Percentiles rank a stretch among this genome's conserved stretches.
These are phyloP conservation scores for Stagonosporopsis vannaccii DNA, from an alignment of 2,329 filamentous ascomycete species.

Conservation along the genomic window DNA sequence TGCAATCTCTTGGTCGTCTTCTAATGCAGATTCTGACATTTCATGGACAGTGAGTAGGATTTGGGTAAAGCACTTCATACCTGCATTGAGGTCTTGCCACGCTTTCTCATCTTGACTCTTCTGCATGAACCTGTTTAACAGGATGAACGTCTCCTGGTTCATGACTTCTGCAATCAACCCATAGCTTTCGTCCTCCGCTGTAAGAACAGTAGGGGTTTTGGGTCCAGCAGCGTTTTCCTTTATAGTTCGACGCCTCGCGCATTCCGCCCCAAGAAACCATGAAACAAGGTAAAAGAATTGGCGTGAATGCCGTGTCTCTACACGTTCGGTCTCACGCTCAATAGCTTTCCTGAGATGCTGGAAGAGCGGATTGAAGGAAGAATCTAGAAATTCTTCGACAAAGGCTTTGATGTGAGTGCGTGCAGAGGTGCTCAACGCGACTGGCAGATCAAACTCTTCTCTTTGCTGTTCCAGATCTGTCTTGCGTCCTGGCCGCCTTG, in stretches of 20 bases:
- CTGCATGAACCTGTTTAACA: conserved; percentile 83
- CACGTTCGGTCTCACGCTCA: conserved; percentile 84
- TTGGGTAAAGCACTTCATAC: conserved; percentile 94
- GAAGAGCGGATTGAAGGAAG: conserved; percentile 90
- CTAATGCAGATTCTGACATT: conserved; percentile 82
- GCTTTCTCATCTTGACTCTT: conserved; percentile 80
- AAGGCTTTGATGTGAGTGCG: conserved; percentile 80
- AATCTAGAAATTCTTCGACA: conserved; percentile 92
- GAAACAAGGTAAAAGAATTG: conserved; percentile 93
- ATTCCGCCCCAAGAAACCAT: conserved; percentile 92
- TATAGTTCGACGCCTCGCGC: conserved; percentile 67
- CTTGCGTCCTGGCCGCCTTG: conserved; percentile 61
- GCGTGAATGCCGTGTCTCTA: conserved; percentile 76
- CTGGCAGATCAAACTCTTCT: conserved; percentile 76
- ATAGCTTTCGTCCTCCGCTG: conserved; percentile 73
- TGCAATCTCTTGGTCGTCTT: conserved; percentile 97
- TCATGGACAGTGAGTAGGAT: conserved; percentile 91
- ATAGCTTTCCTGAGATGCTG: conserved; percentile 85
- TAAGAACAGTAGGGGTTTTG: conserved; percentile 49
- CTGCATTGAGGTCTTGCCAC: conserved; percentile 85
- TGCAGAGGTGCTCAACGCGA: conserved; percentile 74
- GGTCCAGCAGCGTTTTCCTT: conserved; percentile 62
- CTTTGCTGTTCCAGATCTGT: conserved; percentile 48
- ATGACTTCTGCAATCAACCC: conserved; percentile 87
- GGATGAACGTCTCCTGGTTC: conserved; percentile 94